Base-by-base conservation (phyloP, 1,284 basidiomycete genomes). In the Ustanciosporium gigantosporum region DNA sequence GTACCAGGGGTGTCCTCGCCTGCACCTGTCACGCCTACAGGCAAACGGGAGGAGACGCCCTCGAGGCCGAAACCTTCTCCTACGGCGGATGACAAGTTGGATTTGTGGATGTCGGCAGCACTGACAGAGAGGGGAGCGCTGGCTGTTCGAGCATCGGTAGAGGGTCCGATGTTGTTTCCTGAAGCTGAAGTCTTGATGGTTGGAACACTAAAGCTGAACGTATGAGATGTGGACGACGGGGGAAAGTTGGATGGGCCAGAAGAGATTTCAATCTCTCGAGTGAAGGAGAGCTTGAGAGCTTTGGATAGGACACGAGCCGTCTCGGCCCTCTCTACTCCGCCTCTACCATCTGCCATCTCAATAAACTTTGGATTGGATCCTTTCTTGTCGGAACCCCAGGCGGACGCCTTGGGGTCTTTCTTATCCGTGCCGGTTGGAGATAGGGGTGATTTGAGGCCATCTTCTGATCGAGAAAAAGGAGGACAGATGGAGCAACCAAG, bases 211-310 rank as follows among this genome's bases (percentile, higher is more conserved):
- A 96, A 96, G 4, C 89, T 88, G 79, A 97, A 97, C 0, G 87
- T 88, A 79, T 96, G 91, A 37, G 91, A 88, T 15, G 91, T 94
- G 16, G 89, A 90, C 1, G 90, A 41, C 20, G 71, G 71, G 20
- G 70, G 67, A 31, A 68, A 74, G 48, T 65, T 60, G 46, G 52
- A 57, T 36, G 69, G 70, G 5, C 68, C 68, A 5, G 70, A 64
- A 3, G 70, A 40, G 36, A 97, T 88, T 76, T 97, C 93, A 39
- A 97, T 89, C 80, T 93, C 91, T 44, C 89, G 87, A 20, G 90
- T 87, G 79, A 93, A 92, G 15, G 88, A 88, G 39, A 90, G 85
- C 88, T 74, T 74, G 46, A 74, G 68, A 5, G 72, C 70, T 34
- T 74, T 74, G 36, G 50, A 52, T 25, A 74, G 51, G 8, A 74